These are phyloP conservation scores for Trichoderma gamsii DNA, from an alignment of 495 filamentous ascomycete species.

Conservation along the genomic window DNA sequence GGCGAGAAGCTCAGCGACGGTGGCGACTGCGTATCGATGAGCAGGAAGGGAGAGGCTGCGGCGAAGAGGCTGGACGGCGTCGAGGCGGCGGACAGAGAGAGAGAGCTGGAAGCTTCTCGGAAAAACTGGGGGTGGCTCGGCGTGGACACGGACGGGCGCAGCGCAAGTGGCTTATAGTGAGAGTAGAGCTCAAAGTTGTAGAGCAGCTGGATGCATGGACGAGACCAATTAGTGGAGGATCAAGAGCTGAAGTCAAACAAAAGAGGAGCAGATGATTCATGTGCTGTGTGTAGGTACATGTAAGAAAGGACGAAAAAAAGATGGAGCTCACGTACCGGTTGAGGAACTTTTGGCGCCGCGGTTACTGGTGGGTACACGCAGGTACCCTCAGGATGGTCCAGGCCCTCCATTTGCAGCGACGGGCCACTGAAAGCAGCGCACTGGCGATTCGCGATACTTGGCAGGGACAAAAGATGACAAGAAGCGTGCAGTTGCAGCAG, in stretches of 20 bases:
- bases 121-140: constrained; percentile 6
- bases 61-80: background rate
- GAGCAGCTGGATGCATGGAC: background rate
- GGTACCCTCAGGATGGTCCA: background rate
- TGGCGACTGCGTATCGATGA: background rate
- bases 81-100: background rate
- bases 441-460: background rate
- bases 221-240: background rate
- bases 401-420: background rate
- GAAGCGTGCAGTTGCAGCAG: background rate
- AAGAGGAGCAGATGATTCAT: background rate
- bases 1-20: background rate
- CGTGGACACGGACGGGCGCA: background rate
- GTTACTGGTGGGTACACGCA: constrained; percentile 1
- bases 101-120: background rate
- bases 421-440: background rate
- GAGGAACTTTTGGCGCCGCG: background rate
- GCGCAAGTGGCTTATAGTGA: background rate
- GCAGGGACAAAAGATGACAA: background rate
- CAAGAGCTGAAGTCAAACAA: background rate
- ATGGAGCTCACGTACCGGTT: constrained; percentile 4
- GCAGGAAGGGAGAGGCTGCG: background rate
- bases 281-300: background rate
- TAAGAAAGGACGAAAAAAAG: background rate
- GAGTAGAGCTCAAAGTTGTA: background rate